Conservation (phyloP, 805 yeast genomes). For the Candida glaebosa region DNA sequence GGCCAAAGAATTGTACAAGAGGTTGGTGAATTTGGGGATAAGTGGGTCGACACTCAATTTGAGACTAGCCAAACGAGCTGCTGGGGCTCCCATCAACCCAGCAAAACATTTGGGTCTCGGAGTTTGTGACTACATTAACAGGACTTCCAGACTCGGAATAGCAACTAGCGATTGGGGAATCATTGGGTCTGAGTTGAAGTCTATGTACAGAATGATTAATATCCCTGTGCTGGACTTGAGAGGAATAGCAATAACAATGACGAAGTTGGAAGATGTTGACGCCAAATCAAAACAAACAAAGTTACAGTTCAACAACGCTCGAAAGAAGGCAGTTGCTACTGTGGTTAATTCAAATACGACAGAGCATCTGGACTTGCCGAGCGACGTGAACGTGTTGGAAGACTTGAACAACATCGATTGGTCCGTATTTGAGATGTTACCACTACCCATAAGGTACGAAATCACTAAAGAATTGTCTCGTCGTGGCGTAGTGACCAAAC, state of each 20-base stretch:
- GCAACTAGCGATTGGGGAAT: conserved; percentile 59
- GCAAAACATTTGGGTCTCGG: conserved; percentile 87
- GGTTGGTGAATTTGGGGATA: conserved; percentile 47
- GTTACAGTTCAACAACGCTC: conserved; percentile 15
- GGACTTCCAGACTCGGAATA: conserved; percentile 56
- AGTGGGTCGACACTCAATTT: conserved; percentile 59
- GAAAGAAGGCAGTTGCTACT: conserved; percentile 16
- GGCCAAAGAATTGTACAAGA: conserved; percentile 52
- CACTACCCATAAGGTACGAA: conserved; percentile 63
- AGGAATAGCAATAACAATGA: conserved; percentile 73
- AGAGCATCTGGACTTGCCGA: conserved; percentile 10
- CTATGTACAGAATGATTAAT: conserved; percentile 51
- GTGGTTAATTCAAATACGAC: conserved; percentile 16
- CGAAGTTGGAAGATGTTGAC: conserved; percentile 47
- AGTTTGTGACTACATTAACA: conserved; percentile 59
- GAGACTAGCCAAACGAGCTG: conserved; percentile 61
- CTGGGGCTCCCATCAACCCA: conserved; percentile 69
- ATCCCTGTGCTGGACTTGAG: conserved; percentile 68
- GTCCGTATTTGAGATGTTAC: conserved; percentile 63
- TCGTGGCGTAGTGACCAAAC: conserved; percentile 28
- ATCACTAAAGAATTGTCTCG: conserved; percentile 49
- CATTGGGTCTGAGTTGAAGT: conserved; percentile 57
- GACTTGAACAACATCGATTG: conserved; percentile 45
- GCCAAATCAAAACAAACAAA: conserved; percentile 20
- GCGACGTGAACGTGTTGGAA: conserved; percentile 12